Conservation (phyloP, 1,139 yeast species). For the Candida pseudocylindracea region DNA sequence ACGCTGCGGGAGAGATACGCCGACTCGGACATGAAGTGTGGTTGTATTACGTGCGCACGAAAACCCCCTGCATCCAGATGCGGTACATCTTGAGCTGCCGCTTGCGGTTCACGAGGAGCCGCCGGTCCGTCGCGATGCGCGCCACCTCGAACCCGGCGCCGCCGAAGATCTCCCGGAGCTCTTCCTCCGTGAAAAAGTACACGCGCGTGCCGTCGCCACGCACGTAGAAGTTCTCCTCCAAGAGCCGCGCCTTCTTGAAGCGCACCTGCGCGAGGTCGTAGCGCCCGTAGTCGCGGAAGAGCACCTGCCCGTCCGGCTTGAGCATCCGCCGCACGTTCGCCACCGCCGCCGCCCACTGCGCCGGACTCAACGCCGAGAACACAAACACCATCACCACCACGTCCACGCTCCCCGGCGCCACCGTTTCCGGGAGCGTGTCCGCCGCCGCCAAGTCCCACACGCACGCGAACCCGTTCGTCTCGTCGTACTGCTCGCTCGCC, state of each 20-base stretch:
- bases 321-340: conserved; percentile 43
- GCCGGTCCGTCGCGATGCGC: conserved; percentile 73
- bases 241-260: conserved; percentile 67
- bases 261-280: conserved; percentile 91
- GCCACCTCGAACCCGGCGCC: conserved; percentile 35
- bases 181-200: conserved; percentile 90
- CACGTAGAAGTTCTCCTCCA: conserved; percentile 85
- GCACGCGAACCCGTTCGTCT: conserved; percentile 31
- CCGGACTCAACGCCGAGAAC: conserved; percentile 79
- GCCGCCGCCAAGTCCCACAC: conserved; percentile 93
- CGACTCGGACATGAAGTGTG: too few species aligned
- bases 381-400: conserved; percentile 86
- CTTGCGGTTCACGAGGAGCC: conserved; percentile 80
- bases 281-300: conserved; percentile 88
- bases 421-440: conserved; percentile 56
- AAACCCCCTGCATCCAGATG: conserved; percentile 91
- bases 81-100: conserved; percentile 88
- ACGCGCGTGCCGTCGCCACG: conserved; percentile 98
- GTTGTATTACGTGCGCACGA: conserved; percentile 6
- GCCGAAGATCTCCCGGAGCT: conserved; percentile 55
- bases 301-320: conserved; percentile 81
- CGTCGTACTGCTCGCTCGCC: conserved; percentile 32
- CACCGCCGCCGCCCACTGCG: conserved; percentile 75
- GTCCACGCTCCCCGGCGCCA: conserved; percentile 68
- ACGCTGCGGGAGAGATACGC: conserved; percentile 29